Evolutionary conservation across 164 flowering plant species (phyloP), one percentile per base, ranked within the genome.

Genomic region (Berberis vulgaris): DNA sequence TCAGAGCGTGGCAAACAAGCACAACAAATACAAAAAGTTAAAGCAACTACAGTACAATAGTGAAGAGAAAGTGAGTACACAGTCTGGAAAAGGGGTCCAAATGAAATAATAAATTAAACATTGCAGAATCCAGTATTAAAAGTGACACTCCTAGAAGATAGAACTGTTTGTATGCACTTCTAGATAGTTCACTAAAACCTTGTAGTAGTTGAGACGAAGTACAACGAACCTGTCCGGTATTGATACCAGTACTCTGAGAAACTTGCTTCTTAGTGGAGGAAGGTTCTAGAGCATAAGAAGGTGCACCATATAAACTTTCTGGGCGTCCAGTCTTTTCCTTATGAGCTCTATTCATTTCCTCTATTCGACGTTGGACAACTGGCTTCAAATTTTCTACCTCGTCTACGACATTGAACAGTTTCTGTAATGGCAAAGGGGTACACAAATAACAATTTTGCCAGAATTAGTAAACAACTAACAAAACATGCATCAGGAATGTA

Each of bases 301-400:
- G 63, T 50, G 81, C 62, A 50, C 65, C 57, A 71, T 71, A 64
- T 62, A 77, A 69, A 64, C 47, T 67, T 11, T 75, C 81, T 10
- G 39, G 54, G 43, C 70, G 76, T 69, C 78, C 81, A 58, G 55
- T 52, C 71, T 78, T 47, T 57, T 63, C 72, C 2, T 57, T 43
- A 62, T 67, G 60, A 49, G 68, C 78, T 62, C 62, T 79, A 63
- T 86, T 82, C 65, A 81, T 65, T 69, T 87, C 87, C 67, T 83
- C 69, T 64, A 84, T 70, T 67, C 26, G 26, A 26, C 68, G 79
- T 13, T 75, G 72, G 53, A 84, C 78, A 70, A 79, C 79, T 38
- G 97, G 89, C 76, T 93, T 88, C 72, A 90, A 65, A 57, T 76
- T 65, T 63, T 93, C 98, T 59, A 90, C 77, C 79, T 93, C 98